A percentile compares a stretch with the other conserved stretches of the same genome.
Evolutionary conservation across 176 grass and related monocot genomes (phyloP).

Genomic region (Oryza rufipogon): DNA sequence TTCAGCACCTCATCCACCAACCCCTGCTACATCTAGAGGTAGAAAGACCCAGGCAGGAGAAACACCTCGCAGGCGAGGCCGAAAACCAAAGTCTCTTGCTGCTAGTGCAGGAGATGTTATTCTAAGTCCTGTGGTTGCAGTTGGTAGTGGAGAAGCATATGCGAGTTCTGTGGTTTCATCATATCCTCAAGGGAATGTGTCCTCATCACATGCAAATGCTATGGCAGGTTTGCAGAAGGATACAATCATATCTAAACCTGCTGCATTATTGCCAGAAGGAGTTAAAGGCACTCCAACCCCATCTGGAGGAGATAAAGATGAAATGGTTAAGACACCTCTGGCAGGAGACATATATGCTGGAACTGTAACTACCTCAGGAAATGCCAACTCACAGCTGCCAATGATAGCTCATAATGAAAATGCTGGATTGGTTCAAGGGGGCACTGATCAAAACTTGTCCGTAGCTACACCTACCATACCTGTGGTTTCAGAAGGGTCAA

Average conservation of each 20-base stretch:
- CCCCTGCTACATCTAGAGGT: slow-evolving; percentile 49
- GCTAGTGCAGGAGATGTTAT: slow-evolving; percentile 39
- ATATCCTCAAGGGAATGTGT: slow-evolving; percentile 46
- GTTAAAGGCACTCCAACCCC: slow-evolving; percentile 39
- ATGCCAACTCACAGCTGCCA: slow-evolving; percentile 36
- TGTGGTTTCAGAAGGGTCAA: slow-evolving; percentile 56
- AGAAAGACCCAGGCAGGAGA: slow-evolving; percentile 60
- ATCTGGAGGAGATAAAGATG: slow-evolving; percentile 40
- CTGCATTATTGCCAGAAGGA: slow-evolving; percentile 39
- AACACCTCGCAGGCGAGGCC: slow-evolving; percentile 65
- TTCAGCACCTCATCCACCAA: slow-evolving; percentile 39
- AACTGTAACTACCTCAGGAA: slow-evolving; percentile 39
- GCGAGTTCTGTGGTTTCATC: slow-evolving; percentile 44
- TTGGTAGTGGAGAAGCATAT: slow-evolving; percentile 39
- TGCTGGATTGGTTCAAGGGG: slow-evolving; percentile 45
- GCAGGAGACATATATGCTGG: slow-evolving; percentile 41
- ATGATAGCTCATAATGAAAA: slow-evolving; percentile 44
- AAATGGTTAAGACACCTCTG: slow-evolving; percentile 33
- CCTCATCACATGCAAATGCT: slow-evolving; percentile 35
- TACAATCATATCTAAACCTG: slow-evolving; percentile 41
- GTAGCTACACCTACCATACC: slow-evolving; percentile 43
- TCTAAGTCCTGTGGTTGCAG: slow-evolving; percentile 39
- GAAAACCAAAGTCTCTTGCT: slow-evolving; percentile 60
- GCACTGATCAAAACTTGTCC: slow-evolving; percentile 33
- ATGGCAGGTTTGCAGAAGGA: slow-evolving; percentile 46